phyloP scores from a whole-genome alignment of 352 stramenopile species.

The Blastocystis sp. region DNA sequence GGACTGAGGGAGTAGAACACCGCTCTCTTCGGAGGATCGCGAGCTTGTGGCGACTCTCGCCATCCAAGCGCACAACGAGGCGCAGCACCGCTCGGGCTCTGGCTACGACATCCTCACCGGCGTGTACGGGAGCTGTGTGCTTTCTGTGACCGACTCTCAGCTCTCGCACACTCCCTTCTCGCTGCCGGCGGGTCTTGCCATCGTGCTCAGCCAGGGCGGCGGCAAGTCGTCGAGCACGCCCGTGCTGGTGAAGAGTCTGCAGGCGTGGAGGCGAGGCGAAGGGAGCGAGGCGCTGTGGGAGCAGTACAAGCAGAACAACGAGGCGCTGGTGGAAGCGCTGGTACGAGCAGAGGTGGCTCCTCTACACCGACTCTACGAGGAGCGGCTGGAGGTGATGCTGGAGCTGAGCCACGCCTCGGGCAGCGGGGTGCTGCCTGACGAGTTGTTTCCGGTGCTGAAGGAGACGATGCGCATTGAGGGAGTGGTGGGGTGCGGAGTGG shows the following conservation, averaged over 20 bases:
- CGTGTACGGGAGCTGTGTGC: slow-evolving; percentile 14
- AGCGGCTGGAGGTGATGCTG: slow-evolving; percentile 3
- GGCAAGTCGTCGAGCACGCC: background rate
- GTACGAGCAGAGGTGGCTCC: too few species aligned
- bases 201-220: background rate
- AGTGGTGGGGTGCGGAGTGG: background rate
- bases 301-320: background rate
- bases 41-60: background rate
- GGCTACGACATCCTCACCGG: slow-evolving; percentile 8
- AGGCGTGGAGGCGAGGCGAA: background rate
- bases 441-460: background rate
- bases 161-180: background rate
- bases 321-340: background rate
- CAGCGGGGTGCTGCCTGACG: background rate
- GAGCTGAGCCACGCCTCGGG: background rate
- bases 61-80: background rate
- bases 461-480: background rate
- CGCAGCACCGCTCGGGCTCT: background rate
- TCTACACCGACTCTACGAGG: background rate
- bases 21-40: background rate
- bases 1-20: background rate
- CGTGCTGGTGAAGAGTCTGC: background rate
- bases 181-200: background rate
- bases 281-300: background rate
- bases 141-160: background rate